phyloP scores from a whole-genome alignment of 495 filamentous ascomycete species.

The Cercophora newfieldiana region DNA sequence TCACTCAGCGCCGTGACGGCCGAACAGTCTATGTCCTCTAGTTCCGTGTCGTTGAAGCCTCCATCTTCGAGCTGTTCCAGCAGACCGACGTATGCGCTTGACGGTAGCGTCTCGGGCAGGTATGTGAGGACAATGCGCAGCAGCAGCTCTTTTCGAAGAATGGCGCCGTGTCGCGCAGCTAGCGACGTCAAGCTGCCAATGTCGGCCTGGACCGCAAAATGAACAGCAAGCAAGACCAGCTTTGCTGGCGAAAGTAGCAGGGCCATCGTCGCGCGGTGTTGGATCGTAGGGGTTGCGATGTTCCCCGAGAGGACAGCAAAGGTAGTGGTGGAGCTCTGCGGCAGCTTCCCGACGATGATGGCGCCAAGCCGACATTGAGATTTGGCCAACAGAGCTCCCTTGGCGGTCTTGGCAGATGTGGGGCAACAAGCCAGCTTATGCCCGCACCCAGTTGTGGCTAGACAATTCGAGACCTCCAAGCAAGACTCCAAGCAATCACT shows the following conservation, averaged over 20 bases:
- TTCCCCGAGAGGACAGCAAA: not conserved
- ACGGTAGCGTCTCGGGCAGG: constrained; percentile 73
- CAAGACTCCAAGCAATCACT: constrained; percentile 22
- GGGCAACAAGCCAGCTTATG: not conserved
- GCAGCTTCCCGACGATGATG: constrained; percentile 9
- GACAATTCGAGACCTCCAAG: constrained; percentile 21
- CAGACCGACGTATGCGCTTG: constrained; percentile 62
- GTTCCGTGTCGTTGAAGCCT: constrained; percentile 31
- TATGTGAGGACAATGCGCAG: constrained; percentile 82
- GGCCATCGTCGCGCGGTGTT: constrained; percentile 35
- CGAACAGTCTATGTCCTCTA: constrained; percentile 54
- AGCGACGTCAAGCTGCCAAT: constrained; percentile 63
- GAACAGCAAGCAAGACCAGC: constrained; percentile 62
- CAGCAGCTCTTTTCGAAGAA: constrained; percentile 65
- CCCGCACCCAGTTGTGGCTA: not conserved
- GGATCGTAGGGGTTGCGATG: not conserved
- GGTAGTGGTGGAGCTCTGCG: constrained; percentile 14
- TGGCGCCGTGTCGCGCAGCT: constrained; percentile 54
- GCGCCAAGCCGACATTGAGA: not conserved
- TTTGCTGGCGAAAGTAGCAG: constrained; percentile 58
- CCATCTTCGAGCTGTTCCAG: constrained; percentile 56
- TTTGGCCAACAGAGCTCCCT: not conserved
- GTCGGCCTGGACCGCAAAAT: constrained; percentile 58
- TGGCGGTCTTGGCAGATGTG: not conserved
- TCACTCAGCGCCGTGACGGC: constrained; percentile 63